Evolutionary conservation across 495 filamentous ascomycete genomes (phyloP).

Genomic region (Rusavskia elegans): DNA sequence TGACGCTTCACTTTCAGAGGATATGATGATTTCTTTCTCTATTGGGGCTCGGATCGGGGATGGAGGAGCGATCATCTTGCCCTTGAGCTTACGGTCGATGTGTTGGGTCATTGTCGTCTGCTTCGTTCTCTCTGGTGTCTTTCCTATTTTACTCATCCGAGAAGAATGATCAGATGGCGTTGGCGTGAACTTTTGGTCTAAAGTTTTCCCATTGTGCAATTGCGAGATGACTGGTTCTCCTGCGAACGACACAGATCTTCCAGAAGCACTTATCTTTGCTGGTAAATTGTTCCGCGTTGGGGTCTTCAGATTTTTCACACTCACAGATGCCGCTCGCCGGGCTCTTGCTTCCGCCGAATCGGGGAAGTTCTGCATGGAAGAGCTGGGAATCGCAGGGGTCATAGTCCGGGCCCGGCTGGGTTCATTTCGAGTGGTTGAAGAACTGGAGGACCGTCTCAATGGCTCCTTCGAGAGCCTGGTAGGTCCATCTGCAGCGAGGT

Average conservation of each 20-base stretch:
- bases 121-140: conserved; percentile 1
- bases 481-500: too few species aligned
- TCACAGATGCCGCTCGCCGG: not conserved
- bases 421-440: not conserved
- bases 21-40: not conserved
- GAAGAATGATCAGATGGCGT: not conserved
- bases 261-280: not conserved
- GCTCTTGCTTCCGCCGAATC: not conserved
- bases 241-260: not conserved
- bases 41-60: not conserved
- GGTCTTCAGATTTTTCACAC: not conserved
- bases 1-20: conserved; percentile 2
- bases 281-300: not conserved
- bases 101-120: conserved; percentile 10
- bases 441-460: too few species aligned
- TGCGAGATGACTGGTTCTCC: not conserved
- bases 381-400: not conserved
- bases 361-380: not conserved
- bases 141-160: not conserved
- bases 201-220: too few species aligned
- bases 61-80: conserved; percentile 1
- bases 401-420: not conserved
- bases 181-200: not conserved
- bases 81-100: conserved; percentile 5
- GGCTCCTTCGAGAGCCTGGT: too few species aligned